Evolutionary conservation across 1,284 basidiomycete species (phyloP), one percentile per base, ranked within the genome.

Genomic region (Vanrija sp.): DNA sequence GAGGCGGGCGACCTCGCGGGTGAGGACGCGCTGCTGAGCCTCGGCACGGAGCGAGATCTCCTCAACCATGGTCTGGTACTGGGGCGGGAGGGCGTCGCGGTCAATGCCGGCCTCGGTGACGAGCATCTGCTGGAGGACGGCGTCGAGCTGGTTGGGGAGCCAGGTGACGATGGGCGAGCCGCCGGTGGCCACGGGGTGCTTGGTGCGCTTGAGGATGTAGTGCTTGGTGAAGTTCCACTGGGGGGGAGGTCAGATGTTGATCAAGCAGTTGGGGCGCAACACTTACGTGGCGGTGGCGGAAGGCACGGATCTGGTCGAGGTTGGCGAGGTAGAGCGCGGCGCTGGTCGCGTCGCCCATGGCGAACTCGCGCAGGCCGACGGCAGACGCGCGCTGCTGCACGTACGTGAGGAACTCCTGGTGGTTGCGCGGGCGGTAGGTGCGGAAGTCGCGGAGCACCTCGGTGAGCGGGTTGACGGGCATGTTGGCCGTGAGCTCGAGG

Each of bases 301-400:
- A 61, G 44, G 55, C 55, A 28, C 59, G 59, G 40, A 61, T 61
- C 59, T 61, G 59, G 59, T 61, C 59, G 26, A 61, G 46, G 50
- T 57, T 57, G 43, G 59, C 59, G 25, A 61, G 55, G 50, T 61
- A 61, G 18, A 43, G 38, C 0, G 59, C 59, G 14, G 59, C 59
- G 10, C 29, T 44, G 52, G 21, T 61, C 21, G 59, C 38, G 52
- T 61, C 44, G 39, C 48, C 21, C 19, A 57, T 46, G 16, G 59
- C 59, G 38, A 50, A 61, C n/a, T 57, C 43, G 52, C 59, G 55
- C 16, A 61, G 4, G 3, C 55, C 59, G 39, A 55, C 49, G n/a
- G 59, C 55, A 7, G 23, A 18, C 3, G 59, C 52, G 26, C 59
- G 59, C 43, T 57, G 19, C 55, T 61, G 52, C 21, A 61, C 59